Percentiles rank a stretch among this genome's conserved stretches.
These are phyloP conservation scores for Magnaporthiopsis incrustans DNA, from an alignment of 2,329 filamentous ascomycete genomes.

Conservation along the genomic window DNA sequence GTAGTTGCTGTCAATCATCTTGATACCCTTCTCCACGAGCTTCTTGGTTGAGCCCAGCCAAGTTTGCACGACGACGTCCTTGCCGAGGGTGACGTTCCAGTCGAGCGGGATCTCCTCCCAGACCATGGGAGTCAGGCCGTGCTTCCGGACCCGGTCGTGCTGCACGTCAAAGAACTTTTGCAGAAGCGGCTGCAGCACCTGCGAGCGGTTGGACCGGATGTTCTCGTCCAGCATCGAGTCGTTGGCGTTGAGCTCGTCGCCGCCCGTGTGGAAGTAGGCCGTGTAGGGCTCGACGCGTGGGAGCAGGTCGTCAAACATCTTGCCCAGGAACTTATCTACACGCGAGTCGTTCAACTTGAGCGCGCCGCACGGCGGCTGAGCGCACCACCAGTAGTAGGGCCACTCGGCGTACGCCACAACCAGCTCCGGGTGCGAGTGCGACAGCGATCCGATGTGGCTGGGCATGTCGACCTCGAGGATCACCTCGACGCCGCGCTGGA, in stretches of 20 bases:
- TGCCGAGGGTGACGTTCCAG: slow-evolving; percentile 67
- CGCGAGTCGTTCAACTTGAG: slow-evolving; percentile 67
- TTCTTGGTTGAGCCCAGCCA: slow-evolving; percentile 64
- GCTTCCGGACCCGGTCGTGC: slow-evolving; percentile 54
- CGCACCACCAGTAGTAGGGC: slow-evolving; percentile 52
- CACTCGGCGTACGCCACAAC: slow-evolving; percentile 54
- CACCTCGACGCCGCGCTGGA: slow-evolving; percentile 60
- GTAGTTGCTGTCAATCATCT: slow-evolving; percentile 68
- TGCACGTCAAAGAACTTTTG: slow-evolving; percentile 68
- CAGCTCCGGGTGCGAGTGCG: slow-evolving; percentile 60
- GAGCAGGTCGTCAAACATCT: slow-evolving; percentile 66
- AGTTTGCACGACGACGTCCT: slow-evolving; percentile 68
- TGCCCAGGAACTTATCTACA: slow-evolving; percentile 65
- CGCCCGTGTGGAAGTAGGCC: slow-evolving; percentile 76
- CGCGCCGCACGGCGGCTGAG: slow-evolving; percentile 57
- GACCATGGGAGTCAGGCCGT: slow-evolving; percentile 64
- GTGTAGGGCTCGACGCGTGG: slow-evolving; percentile 63
- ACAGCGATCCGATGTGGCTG: slow-evolving; percentile 65
- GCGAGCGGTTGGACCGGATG: slow-evolving; percentile 56
- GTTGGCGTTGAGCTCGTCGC: slow-evolving; percentile 77
- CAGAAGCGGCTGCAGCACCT: slow-evolving; percentile 64
- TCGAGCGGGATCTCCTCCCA: slow-evolving; percentile 82
- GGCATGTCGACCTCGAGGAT: slow-evolving; percentile 76
- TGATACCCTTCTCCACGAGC: slow-evolving; percentile 55
- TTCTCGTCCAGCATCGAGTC: slow-evolving; percentile 67